Evolutionary conservation across 768 basidiomycete species (phyloP).

Genomic region (Tricholoma saponaceum): DNA sequence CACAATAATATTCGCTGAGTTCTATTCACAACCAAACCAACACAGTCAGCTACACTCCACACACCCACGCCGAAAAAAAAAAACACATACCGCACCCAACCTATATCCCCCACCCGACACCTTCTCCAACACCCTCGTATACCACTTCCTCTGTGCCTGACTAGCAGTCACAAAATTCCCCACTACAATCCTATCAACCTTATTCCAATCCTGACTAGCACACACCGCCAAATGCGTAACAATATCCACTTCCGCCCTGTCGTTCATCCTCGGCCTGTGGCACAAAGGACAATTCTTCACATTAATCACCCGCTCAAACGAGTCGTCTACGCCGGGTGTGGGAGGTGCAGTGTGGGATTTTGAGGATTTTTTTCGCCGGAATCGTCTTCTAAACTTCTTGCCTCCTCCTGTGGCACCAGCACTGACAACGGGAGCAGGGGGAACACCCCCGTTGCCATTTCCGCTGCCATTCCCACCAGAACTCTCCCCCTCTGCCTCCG

Average conservation of each 20-base stretch:
- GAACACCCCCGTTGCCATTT: not conserved
- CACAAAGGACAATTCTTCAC: conserved; percentile 93
- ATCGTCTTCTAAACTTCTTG: conserved; percentile 13
- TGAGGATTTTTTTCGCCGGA: conserved; percentile 14
- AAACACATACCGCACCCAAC: conserved; percentile 75
- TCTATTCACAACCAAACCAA: conserved; percentile 39
- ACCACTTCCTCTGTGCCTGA: conserved; percentile 97
- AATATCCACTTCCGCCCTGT: conserved; percentile 91
- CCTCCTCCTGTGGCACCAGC: conserved; percentile 1
- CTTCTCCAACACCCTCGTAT: conserved; percentile 85
- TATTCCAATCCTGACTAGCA: conserved; percentile 88
- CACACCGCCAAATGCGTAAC: conserved; percentile 97
- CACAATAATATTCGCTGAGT: conserved; percentile 97
- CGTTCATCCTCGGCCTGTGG: conserved; percentile 79
- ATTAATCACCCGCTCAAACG: conserved; percentile 87
- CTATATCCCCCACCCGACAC: conserved; percentile 84
- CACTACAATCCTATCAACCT: conserved; percentile 85
- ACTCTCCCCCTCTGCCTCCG: not conserved
- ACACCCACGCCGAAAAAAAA: no score
- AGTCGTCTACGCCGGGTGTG: conserved; percentile 21
- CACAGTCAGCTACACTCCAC: not conserved
- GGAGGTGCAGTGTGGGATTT: conserved; percentile 12
- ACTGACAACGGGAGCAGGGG: conserved; percentile 11
- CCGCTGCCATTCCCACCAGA: conserved; percentile 8
- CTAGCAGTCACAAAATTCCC: conserved; percentile 92